Base-by-base conservation (phyloP, 805 yeast genomes). In the Candida xyloterini region DNA sequence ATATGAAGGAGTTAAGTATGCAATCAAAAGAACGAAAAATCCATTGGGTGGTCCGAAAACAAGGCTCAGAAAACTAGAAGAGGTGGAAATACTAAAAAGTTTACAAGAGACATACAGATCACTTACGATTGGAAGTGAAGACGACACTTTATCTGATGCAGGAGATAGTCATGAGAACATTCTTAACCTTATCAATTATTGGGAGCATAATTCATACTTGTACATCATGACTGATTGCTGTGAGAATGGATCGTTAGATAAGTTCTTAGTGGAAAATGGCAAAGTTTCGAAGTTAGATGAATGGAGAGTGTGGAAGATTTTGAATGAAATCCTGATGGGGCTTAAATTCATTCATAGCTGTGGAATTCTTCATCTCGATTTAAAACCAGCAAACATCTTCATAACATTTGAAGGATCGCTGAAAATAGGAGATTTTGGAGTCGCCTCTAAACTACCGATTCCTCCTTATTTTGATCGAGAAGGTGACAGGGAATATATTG, bases 401-500 rank as follows among this genome's bases (percentile, higher is more conserved):
- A 81, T 93, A 36, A 88, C 97, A 1, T 93, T 93, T 64, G 98
- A 93, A 59, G 99, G 99, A 21, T 77, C 80, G 22, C 73, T 93
- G 53, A 93, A 91, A 66, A 84, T 93, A 56, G 99, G 96, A 14
- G 99, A 93, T 64, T 93, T 93, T 68, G 99, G 99, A 7, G 78
- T 93, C 71, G 95, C 97, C 5, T 77, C 95, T 3, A 78, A 76
- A 49, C 67, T 79, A 38, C 98, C 98, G 0, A 79, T 81, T 14
- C 76, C 76, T 33, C 73, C 71, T 30, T 78, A 67, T 48, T 81
- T 87, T 53, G 99, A 93, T 63, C 76, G 95, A 50, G 99, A 93
- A 65, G 99, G 99, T 20, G 99, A 93, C 63, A 72, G 98, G 38
- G 96, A 91, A 59, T 93, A 93, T 63, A 93, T 93, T 63, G 98